Evolutionary conservation across 2,329 filamentous ascomycete genomes (phyloP), one percentile per base, ranked within the genome.

Genomic region (Cercospora zeae-maydis): DNA sequence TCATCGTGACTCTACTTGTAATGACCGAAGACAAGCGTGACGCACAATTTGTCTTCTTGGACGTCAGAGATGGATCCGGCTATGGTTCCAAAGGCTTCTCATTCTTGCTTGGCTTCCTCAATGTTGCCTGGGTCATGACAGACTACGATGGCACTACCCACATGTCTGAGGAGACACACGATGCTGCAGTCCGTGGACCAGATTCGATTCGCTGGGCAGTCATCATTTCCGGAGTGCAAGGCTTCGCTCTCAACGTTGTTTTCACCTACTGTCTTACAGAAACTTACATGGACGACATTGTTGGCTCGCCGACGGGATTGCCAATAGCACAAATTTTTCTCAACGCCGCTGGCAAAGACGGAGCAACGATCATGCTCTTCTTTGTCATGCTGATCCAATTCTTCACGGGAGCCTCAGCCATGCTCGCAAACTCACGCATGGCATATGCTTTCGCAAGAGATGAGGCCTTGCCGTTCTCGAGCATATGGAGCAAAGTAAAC

Each of bases 71-170:
- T 70, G 83, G 84, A 54, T 88, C 86, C 9, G 85, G 86, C 27
- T 88, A 85, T 85, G 82, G 82, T 10, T 85, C 80, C 21, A 84
- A 81, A 66, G 78, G 79, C 2, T 87, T 88, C 66, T 88, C 86
- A 0, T 88, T 88, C 67, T 77, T 88, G 9, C 77, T 88, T 6
- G 84, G 84, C 27, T 84, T 84, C 67, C 73, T 84, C 5, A 83
- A 82, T 14, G 82, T 84, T 13, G 81, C 82, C 21, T 84, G 82
- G 82, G 86, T 84, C n/a, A 88, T 88, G 85, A 88, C 86, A 5
- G 86, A 88, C 71, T 88, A 88, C 71, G 86, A 88, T 68, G 85
- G 83, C 51, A 88, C 86, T 10, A 87, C 86, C 5, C 86, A 88
- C 69, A 87, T 88, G 82, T 86, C 85, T 1, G 86, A 88, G 77